phyloP scores from a whole-genome alignment of 306 rosid species.

The Luffa aegyptiaca region DNA sequence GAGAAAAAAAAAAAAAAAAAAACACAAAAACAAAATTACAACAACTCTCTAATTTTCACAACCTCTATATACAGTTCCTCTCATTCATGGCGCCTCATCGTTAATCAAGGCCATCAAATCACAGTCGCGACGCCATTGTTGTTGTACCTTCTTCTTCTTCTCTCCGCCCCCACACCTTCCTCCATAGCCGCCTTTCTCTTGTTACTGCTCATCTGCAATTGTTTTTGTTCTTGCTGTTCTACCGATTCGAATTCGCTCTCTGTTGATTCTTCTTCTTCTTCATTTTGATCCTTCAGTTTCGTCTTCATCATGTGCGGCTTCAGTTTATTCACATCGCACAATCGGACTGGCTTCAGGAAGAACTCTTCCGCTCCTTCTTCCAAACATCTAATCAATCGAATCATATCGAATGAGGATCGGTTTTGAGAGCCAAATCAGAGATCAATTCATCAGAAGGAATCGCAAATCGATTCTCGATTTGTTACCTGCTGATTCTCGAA shows the following conservation, averaged over 20 bases:
- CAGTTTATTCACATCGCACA: conserved; percentile 4
- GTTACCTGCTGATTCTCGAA: conserved; percentile 74
- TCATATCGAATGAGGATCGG: background rate
- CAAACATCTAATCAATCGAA: background rate
- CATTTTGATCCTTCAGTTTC: conserved; percentile 20
- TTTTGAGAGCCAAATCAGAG: background rate
- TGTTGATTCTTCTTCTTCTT: background rate
- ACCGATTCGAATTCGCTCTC: background rate
- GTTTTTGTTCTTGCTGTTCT: background rate
- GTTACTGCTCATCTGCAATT: background rate
- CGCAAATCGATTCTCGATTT: background rate
- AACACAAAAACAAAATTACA: background rate
- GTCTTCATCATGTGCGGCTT: conserved; percentile 7
- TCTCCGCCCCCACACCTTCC: background rate
- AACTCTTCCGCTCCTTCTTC: conserved; percentile 12
- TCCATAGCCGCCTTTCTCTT: background rate
- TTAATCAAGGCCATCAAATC: background rate
- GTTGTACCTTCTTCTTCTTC: background rate
- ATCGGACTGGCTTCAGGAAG: conserved; percentile 6
- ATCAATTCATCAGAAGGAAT: background rate
- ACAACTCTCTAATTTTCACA: background rate
- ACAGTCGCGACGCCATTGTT: conserved; percentile 2
- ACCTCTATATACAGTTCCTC: background rate
- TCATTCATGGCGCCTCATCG: background rate
- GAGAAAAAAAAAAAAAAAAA: background rate